Percentiles rank a stretch among this genome's conserved stretches.
Conservation (phyloP, 331 rosid genomes). For the Ulmus americana region DNA sequence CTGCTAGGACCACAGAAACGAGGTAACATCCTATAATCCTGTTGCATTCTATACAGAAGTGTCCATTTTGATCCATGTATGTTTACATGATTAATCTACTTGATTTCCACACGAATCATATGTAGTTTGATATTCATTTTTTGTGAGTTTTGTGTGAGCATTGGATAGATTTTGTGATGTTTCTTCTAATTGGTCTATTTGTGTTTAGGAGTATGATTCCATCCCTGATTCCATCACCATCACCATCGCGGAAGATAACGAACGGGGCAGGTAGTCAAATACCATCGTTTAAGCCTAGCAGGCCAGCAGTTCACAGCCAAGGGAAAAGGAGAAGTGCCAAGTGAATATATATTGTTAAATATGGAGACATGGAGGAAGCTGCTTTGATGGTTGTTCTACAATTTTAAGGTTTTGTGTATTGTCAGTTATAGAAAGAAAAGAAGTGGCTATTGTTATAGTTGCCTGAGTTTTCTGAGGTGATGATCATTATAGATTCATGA, state of each 20-base stretch:
- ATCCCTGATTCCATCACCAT: conserved; percentile 64
- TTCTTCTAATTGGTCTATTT: background rate
- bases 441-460: conserved; percentile 28
- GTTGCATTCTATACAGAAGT: too few relatives aligned
- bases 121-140: too few relatives aligned
- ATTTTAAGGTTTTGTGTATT: conserved; percentile 27
- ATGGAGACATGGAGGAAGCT: conserved; percentile 13
- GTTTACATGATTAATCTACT: too few relatives aligned
- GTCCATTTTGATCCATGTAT: too few relatives aligned
- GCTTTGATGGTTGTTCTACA: conserved; percentile 16
- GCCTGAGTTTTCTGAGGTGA: conserved; percentile 31
- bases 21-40: conserved; percentile 38
- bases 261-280: conserved; percentile 24
- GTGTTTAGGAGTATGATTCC: conserved; percentile 60
- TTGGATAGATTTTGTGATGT: too few relatives aligned
- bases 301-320: conserved; percentile 34
- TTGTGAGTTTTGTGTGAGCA: too few relatives aligned
- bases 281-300: conserved; percentile 31
- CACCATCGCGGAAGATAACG: conserved; percentile 51
- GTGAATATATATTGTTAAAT: conserved; percentile 22
- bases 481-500: conserved; percentile 20
- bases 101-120: too few relatives aligned
- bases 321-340: conserved; percentile 51
- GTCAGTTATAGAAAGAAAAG: conserved; percentile 12
- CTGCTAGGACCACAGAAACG: conserved; percentile 40